phyloP scores from a whole-genome alignment of 768 basidiomycete species.

The Leccinum fibrillosum region DNA sequence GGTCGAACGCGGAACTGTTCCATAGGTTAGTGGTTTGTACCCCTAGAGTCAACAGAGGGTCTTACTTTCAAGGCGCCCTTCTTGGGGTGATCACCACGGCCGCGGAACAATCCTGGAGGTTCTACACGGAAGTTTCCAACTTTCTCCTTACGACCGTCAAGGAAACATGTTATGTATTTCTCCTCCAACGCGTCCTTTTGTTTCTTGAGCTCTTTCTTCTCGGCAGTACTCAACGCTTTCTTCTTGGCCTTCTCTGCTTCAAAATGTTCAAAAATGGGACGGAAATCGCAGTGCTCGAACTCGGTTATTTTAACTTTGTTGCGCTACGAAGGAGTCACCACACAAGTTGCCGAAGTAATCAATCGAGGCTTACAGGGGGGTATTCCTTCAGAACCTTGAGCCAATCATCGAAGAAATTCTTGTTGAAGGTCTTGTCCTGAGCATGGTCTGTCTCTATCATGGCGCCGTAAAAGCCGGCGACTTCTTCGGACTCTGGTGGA shows the following conservation, averaged over 20 bases:
- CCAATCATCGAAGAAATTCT: constrained; percentile 96
- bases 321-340: constrained; percentile 38
- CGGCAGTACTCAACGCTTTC: constrained; percentile 77
- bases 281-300: constrained; percentile 87
- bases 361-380: constrained; percentile 67
- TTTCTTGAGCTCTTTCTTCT: constrained; percentile 91
- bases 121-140: constrained; percentile 98
- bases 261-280: constrained; percentile 90
- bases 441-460: constrained; percentile 93
- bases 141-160: constrained; percentile 97
- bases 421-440: constrained; percentile 81
- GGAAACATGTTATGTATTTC: constrained; percentile 79
- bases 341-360: constrained; percentile 1
- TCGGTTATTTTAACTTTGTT: constrained; percentile 71
- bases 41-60: not conserved
- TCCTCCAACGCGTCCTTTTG: constrained; percentile 80
- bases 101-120: constrained; percentile 97
- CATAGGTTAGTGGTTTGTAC: constrained; percentile 6
- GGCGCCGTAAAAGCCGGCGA: constrained; percentile 93
- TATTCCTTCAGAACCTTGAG: constrained; percentile 68
- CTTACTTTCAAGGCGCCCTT: constrained; percentile 91
- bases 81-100: constrained; percentile 97
- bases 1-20: constrained; percentile 80
- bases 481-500: constrained; percentile 87
- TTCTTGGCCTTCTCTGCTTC: constrained; percentile 92